Conservation (phyloP, 495 filamentous ascomycete genomes). For the Cercophora sp. region DNA sequence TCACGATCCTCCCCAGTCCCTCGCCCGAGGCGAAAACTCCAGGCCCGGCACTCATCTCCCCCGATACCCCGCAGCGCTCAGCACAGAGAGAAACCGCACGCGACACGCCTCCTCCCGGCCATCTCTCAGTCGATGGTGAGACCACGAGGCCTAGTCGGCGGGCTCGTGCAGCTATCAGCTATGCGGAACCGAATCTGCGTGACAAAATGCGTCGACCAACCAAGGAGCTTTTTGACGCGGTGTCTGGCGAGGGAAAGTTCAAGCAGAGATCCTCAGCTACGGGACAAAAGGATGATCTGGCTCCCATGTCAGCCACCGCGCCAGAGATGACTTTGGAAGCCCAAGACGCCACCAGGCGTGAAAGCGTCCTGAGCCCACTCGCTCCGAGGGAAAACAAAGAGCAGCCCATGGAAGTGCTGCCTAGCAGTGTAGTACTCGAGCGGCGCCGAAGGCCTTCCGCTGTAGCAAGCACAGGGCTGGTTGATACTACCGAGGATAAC, state of each 20-base stretch:
- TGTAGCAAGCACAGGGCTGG: too few relatives aligned
- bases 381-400: conserved; percentile 15
- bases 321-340: background rate
- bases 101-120: conserved; percentile 54
- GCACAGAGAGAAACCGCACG: conserved; percentile 29
- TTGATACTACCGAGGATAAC: conserved; percentile 20
- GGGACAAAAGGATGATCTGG: background rate
- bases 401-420: conserved; percentile 9
- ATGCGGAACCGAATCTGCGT: conserved; percentile 78
- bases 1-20: conserved; percentile 24
- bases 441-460: conserved; percentile 30
- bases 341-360: background rate
- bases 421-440: conserved; percentile 29
- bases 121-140: conserved; percentile 47
- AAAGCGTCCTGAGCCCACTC: conserved; percentile 15
- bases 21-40: conserved; percentile 26
- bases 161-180: conserved; percentile 65
- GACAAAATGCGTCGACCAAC: conserved; percentile 85
- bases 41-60: conserved; percentile 26
- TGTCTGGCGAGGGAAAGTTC: conserved; percentile 51
- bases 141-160: conserved; percentile 60
- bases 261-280: conserved; percentile 22
- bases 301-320: conserved; percentile 10
- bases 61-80: conserved; percentile 32
- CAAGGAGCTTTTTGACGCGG: conserved; percentile 69